Base-by-base conservation (phyloP, 306 rosid genomes). In the Urtica urens region DNA sequence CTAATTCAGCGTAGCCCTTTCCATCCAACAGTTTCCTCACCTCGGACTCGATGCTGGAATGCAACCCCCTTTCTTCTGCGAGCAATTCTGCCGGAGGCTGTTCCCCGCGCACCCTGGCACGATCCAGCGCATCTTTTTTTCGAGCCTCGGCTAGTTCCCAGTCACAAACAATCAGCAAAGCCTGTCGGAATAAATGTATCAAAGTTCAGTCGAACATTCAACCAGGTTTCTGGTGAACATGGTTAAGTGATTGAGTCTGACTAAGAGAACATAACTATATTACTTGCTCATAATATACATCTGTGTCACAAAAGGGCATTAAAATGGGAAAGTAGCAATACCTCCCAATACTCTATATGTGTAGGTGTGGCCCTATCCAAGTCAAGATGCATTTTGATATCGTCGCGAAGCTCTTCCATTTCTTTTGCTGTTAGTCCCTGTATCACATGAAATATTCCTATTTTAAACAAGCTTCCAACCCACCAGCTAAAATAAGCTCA, bases 21-120 rank as follows among this genome's bases (percentile, higher is more conserved):
- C 93, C 93, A 42, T 74, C 77, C 74, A 90, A 76, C 10, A 79
- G 87, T 42, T 49, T 68, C 74, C 49, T 79, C 55, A 85, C 92
- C 55, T 85, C 95, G 25, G 79, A 59, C 73, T 81, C 99, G 54
- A 90, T 69, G 70, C 93, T 85, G 49, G 83, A 63, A 75, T 90
- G 99, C 71, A 90, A 19, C 51, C 99, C 99, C 72, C 99, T 85
- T 69, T 85, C 94, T 75, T 90, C 95, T 26, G 99, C 99, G 63
- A 81, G 99, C 77, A 90, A 72, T 74, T 85, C 94, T 17, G 85
- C 79, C 29, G 95, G 94, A 46, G 95, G 95, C 65, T 79, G 83
- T 74, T 90, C 94, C 58, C 99, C 99, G 29, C 95, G 93, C 45
- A 90, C 99, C 78, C 87, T 75, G 54, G 99, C 99, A 59, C 99